A percentile compares a stretch with the other conserved stretches of the same genome.
phyloP scores from a whole-genome alignment of 2,329 filamentous ascomycete species.

The Botrytis deweyae region DNA sequence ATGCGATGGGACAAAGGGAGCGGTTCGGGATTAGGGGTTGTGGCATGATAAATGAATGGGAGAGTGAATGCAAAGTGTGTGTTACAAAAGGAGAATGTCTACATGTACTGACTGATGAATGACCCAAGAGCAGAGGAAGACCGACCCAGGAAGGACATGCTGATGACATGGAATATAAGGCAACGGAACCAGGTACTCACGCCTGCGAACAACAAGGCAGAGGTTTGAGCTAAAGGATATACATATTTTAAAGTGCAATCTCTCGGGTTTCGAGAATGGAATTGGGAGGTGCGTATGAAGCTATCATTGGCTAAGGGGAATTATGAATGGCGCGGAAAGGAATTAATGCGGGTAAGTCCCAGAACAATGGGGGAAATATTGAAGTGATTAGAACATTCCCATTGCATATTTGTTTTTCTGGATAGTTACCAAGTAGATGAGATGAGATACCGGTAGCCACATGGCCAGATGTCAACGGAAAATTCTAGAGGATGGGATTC shows the following conservation, averaged over 20 bases:
- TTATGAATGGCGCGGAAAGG: neutral
- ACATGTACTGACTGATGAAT: neutral
- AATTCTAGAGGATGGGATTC: conserved; percentile 1
- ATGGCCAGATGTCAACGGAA: conserved; percentile 5
- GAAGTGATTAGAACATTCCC: neutral
- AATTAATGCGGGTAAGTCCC: neutral
- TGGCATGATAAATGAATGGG: neutral
- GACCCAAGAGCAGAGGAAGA: conserved; percentile 16
- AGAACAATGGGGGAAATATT: neutral
- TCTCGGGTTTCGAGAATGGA: conserved; percentile 19
- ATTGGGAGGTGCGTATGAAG: neutral
- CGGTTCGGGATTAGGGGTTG: conserved; percentile 9
- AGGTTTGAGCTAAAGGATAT: neutral
- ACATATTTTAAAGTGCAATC: conserved; percentile 15
- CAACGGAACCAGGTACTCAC: conserved; percentile 15
- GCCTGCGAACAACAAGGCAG: conserved; percentile 1
- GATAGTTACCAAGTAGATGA: neutral
- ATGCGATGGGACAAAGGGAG: conserved; percentile 7
- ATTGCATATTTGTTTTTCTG: neutral
- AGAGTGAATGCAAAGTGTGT: neutral
- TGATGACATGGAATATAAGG: conserved; percentile 19
- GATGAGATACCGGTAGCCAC: conserved; percentile 7
- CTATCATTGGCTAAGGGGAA: conserved; percentile 9
- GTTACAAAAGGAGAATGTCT: neutral
- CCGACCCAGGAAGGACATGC: conserved; percentile 12